Percentiles rank a stretch among this genome's conserved stretches.
Evolutionary conservation across 495 filamentous ascomycete species (phyloP).

Genomic region (Hyaloscypha hepaticicola): DNA sequence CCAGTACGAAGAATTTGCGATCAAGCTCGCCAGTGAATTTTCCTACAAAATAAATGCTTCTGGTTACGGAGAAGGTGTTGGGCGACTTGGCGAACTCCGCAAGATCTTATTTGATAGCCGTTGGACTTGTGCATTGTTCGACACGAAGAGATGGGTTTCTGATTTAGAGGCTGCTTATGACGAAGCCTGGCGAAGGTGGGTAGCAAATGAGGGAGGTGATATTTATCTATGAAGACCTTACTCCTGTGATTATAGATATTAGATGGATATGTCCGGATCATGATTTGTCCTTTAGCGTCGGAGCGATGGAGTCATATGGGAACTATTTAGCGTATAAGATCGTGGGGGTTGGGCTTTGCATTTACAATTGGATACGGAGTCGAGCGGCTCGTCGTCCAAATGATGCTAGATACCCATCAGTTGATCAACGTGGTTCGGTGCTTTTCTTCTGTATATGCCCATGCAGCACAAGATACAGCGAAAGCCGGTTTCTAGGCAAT

Average conservation of each 20-base stretch:
- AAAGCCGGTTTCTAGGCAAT: no score
- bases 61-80: constrained; percentile 55
- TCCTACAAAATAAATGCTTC: constrained; percentile 52
- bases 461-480: background rate
- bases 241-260: background rate
- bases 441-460: background rate
- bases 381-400: background rate
- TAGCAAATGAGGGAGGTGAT: constrained; percentile 82
- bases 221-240: constrained; percentile 57
- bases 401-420: constrained; percentile 27
- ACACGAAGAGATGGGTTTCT: constrained; percentile 88
- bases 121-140: constrained; percentile 83
- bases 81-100: constrained; percentile 72
- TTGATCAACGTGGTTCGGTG: constrained; percentile 6
- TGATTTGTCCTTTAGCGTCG: constrained; percentile 14
- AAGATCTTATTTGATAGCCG: constrained; percentile 77
- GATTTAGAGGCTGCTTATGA: constrained; percentile 90
- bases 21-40: constrained; percentile 66
- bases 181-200: constrained; percentile 86
- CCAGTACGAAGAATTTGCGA: constrained; percentile 78
- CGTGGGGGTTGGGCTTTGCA: background rate
- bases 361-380: no score
- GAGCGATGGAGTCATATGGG: constrained; percentile 27
- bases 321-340: background rate
- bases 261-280: background rate